Conservation (phyloP, 257 asterid species). For the Ophiorrhiza pumila region DNA sequence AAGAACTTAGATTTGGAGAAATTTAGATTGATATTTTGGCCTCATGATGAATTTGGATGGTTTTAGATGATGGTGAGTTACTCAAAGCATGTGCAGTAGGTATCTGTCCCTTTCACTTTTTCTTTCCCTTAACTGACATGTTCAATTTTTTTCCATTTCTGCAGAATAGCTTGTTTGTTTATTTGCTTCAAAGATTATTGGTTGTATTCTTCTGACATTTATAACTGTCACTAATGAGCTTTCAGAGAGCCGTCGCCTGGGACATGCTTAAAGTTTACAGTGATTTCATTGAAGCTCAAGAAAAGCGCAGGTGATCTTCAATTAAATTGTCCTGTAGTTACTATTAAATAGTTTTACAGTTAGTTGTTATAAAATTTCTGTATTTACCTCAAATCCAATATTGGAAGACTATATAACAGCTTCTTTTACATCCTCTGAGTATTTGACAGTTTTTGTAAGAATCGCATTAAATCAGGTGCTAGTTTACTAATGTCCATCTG, state of each 20-base stretch:
- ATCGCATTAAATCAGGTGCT: no score
- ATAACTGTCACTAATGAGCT: background rate
- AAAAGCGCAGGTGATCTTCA: conserved; percentile 65
- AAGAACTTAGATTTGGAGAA: background rate
- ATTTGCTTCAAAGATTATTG: conserved; percentile 1
- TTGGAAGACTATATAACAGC: background rate
- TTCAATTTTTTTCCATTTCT: background rate
- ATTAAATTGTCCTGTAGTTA: background rate
- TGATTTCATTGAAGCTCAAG: conserved; percentile 78
- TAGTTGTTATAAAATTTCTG: background rate
- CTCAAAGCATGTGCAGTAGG: background rate
- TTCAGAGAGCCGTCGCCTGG: conserved; percentile 95
- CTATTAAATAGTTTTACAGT: background rate
- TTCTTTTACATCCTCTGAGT: background rate
- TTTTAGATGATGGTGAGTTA: background rate
- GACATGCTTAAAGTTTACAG: conserved; percentile 91
- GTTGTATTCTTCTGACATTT: conserved; percentile 3
- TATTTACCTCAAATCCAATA: background rate
- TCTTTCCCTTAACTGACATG: background rate
- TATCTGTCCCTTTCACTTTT: background rate
- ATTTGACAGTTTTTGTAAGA: background rate
- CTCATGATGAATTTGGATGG: background rate
- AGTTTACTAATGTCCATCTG: background rate
- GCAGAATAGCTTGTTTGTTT: conserved; percentile 1
- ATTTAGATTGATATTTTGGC: no score